Evolutionary conservation across 1,284 basidiomycete genomes (phyloP), one percentile per base, ranked within the genome.

Genomic region (Pulchroboletus neoregius): DNA sequence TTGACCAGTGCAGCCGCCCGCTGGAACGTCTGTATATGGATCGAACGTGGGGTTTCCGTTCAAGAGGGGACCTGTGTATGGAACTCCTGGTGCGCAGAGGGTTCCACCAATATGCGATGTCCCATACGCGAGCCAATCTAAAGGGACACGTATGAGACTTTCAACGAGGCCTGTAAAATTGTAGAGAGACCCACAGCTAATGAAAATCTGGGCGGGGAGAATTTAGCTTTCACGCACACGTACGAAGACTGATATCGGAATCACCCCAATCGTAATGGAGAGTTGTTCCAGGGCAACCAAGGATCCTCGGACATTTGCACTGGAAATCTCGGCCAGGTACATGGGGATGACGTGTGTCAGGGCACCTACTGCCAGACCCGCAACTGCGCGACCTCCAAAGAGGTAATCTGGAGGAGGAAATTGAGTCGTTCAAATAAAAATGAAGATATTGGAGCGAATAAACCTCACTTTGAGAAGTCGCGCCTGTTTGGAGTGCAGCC

Each of bases 21-120:
- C 38, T 22, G 66, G 66, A 27, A 65, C 63, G 10, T 65, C 66
- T 11, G 50, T 54, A 20, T 61, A 56, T 5, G 63, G 53, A 46
- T 66, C 31, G 18, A 68, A 65, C 2, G 58, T 68, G 2, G 59
- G 64, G 1, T 38, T 63, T 24, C 65, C 66, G 10, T 65, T 68
- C 46, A 66, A 45, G 43, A 67, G 63, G 0, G 63, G 53, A 2
- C 63, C 65, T n/a, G 66, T 54, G 39, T 68, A 68, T 3, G 66
- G 44, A 27, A 66, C 28, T n/a, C 10, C 52, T 9, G 63, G 63
- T 7, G 63, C 63, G 43, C 63, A 65, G 3, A 53, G 58, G 3
- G 63, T 66, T 24, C 66, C 64, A n/a, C 63, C 66, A 15, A 68
- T 66, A 31, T 66, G 64, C 7, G 62, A 63, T 13, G 64, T 66